Conservation (phyloP, 768 basidiomycete species). For the Lactarius vividus region DNA sequence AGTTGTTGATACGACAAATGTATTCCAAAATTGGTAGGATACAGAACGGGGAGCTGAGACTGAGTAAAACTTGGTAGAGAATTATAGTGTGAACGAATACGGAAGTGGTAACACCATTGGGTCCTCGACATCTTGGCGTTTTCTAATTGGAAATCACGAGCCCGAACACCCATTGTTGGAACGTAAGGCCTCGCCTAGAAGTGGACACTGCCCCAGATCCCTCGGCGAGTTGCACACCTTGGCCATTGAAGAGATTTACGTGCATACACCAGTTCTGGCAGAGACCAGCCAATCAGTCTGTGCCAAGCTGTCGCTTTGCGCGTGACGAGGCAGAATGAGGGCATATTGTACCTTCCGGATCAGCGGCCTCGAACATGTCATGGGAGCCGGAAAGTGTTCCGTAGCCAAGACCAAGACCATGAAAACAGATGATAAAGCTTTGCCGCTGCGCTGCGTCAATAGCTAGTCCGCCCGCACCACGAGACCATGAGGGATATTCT, state of each 20-base stretch:
- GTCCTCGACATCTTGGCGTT: neutral
- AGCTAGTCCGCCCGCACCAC: conserved; percentile 38
- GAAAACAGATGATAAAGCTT: conserved; percentile 24
- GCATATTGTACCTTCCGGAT: conserved; percentile 33
- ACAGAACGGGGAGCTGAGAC: neutral
- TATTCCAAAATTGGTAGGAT: neutral
- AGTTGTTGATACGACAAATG: neutral
- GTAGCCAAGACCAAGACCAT: neutral
- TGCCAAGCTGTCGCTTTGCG: neutral
- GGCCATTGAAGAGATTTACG: conserved; percentile 44
- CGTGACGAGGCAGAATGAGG: neutral
- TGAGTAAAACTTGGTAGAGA: neutral
- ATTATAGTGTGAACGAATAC: neutral
- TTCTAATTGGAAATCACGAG: conserved; percentile 8
- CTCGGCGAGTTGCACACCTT: conserved; percentile 45
- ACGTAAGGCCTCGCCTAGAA: conserved; percentile 45
- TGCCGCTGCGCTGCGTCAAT: conserved; percentile 38
- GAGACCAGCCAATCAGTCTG: conserved; percentile 32
- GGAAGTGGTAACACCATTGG: neutral
- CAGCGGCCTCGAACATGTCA: conserved; percentile 43
- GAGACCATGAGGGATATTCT: conserved; percentile 40
- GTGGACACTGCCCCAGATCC: conserved; percentile 46
- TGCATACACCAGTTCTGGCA: conserved; percentile 44
- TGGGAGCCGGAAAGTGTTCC: neutral
- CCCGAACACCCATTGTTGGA: conserved; percentile 26